These are phyloP conservation scores for Salix suchowensis DNA, from an alignment of 345 rosid genomes.

Conservation along the genomic window DNA sequence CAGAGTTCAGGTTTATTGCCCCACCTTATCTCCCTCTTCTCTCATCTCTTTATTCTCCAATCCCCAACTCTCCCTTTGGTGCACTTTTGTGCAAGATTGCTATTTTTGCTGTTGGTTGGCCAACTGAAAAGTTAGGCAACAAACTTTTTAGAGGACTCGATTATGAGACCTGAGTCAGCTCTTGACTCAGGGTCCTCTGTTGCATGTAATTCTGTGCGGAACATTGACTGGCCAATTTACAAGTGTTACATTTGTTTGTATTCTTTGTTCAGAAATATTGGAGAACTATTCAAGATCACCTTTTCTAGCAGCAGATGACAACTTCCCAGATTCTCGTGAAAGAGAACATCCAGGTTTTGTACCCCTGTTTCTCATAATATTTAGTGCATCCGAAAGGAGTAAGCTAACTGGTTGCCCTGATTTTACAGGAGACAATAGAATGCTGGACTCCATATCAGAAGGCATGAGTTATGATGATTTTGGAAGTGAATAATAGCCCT, in stretches of 20 bases:
- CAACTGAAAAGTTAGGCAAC: not conserved
- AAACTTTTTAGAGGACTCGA: not conserved
- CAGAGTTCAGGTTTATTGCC: conserved; percentile 78
- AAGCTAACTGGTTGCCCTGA: conserved; percentile 21
- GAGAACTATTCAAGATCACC: conserved; percentile 86
- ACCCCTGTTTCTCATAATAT: not conserved
- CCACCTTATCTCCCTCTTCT: not conserved
- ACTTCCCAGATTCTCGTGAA: conserved; percentile 23
- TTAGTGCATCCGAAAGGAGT: not conserved
- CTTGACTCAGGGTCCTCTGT: not conserved
- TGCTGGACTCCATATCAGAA: conserved; percentile 86
- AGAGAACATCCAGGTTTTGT: conserved; percentile 25
- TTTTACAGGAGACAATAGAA: conserved; percentile 60
- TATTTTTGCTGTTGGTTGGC: not conserved
- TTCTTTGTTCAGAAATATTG: conserved; percentile 53
- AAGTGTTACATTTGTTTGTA: not conserved
- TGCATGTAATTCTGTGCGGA: not conserved
- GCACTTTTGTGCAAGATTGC: not conserved
- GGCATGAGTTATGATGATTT: conserved; percentile 75
- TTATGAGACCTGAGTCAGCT: not conserved
- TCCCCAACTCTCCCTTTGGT: not conserved
- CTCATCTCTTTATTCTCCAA: not conserved
- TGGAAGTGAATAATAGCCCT: conserved; percentile 61
- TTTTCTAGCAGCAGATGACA: conserved; percentile 42
- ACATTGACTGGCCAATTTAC: not conserved